These are phyloP conservation scores for Epichloe amarillans DNA, from an alignment of 2,329 filamentous ascomycete genomes.

Conservation along the genomic window DNA sequence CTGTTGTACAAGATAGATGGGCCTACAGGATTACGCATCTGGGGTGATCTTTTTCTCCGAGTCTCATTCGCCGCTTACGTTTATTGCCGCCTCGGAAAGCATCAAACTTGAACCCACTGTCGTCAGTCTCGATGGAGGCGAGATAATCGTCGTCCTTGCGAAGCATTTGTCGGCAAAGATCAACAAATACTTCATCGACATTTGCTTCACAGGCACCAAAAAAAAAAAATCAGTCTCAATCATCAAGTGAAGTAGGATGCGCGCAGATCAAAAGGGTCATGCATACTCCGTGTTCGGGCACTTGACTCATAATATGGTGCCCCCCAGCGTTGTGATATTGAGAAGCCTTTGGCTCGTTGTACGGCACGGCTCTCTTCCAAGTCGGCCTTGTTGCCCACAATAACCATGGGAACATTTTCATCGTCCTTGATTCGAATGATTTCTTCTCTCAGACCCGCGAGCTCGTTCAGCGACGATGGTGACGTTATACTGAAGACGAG, in stretches of 20 bases:
- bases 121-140: constrained; percentile 20
- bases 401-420: constrained; percentile 72
- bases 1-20: background rate
- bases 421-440: constrained; percentile 87
- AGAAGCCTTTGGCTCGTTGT: constrained; percentile 65
- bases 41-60: constrained; percentile 20
- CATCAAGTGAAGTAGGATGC: background rate
- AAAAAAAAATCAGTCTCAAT: background rate
- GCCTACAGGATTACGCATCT: constrained; percentile 28
- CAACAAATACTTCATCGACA: constrained; percentile 80
- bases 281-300: constrained; percentile 55
- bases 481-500: constrained; percentile 89
- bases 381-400: constrained; percentile 86
- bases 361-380: constrained; percentile 76
- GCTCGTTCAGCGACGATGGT: constrained; percentile 66
- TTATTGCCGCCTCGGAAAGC: constrained; percentile 15
- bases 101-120: constrained; percentile 29
- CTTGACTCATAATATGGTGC: constrained; percentile 87
- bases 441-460: constrained; percentile 71
- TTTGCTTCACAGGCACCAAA: constrained; percentile 40
- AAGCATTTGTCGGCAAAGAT: constrained; percentile 74
- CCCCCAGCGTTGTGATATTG: constrained; percentile 77
- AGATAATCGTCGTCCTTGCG: constrained; percentile 48
- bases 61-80: constrained; percentile 17
- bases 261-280: background rate